phyloP scores from a whole-genome alignment of 306 rosid species.

The peach (Prunus persica) region Prunus_persica_NCBIv2 NC_034014.1:29686501-29687000 shows the following conservation, averaged over 20 bases:
- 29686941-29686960: slow-evolving; percentile 12
- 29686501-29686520: too few species aligned
- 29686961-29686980: not conserved
- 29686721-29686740: slow-evolving; percentile 19
- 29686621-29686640: slow-evolving; percentile 32
- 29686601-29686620: slow-evolving; percentile 19
- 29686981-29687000: slow-evolving; percentile 28
- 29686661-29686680: slow-evolving; percentile 19
- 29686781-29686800: slow-evolving; percentile 45
- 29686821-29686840: slow-evolving; percentile 9
- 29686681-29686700: not conserved
- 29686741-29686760: slow-evolving; percentile 26
- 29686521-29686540: too few species aligned
- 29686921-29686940: slow-evolving; percentile 25
- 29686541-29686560: too few species aligned
- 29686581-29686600: not conserved
- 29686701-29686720: not conserved
- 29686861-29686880: slow-evolving; percentile 35
- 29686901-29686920: slow-evolving; percentile 34
- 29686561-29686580: too few species aligned
- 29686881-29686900: slow-evolving; percentile 61
- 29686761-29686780: slow-evolving; percentile 45
- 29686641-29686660: slow-evolving; percentile 16
- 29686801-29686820: slow-evolving; percentile 20
- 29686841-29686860: slow-evolving; percentile 14